Evolutionary conservation across 768 basidiomycete genomes (phyloP).

Genomic region (Russula dissimulans): DNA sequence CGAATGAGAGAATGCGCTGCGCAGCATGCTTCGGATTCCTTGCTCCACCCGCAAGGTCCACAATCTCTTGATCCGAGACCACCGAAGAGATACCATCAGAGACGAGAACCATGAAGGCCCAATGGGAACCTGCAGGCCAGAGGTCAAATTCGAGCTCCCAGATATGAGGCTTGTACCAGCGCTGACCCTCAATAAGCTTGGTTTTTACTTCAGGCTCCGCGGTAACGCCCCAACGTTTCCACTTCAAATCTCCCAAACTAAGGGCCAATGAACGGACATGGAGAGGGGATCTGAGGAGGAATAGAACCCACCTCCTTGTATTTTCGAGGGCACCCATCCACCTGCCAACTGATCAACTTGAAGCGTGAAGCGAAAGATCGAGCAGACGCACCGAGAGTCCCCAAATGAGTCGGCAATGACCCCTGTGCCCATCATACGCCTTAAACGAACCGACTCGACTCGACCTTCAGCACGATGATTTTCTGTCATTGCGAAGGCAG

Average conservation of each 20-base stretch:
- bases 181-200: slow-evolving; percentile 63
- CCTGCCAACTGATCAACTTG: slow-evolving; percentile 22
- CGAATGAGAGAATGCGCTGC: slow-evolving; percentile 69
- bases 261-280: not conserved
- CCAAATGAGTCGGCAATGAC: slow-evolving; percentile 92
- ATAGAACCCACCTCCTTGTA: slow-evolving; percentile 64
- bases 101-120: slow-evolving; percentile 81
- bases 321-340: slow-evolving; percentile 96
- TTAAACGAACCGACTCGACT: slow-evolving; percentile 73
- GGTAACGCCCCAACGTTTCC: slow-evolving; percentile 85
- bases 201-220: slow-evolving; percentile 84
- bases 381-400: slow-evolving; percentile 58
- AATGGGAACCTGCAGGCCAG: slow-evolving; percentile 52
- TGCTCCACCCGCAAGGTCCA: slow-evolving; percentile 74
- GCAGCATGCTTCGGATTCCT: slow-evolving; percentile 74
- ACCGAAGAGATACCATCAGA: slow-evolving; percentile 91
- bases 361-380: no score
- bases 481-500: slow-evolving; percentile 82
- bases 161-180: not conserved
- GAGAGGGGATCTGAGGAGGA: slow-evolving; percentile 6
- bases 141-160: not conserved
- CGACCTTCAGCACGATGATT: slow-evolving; percentile 91
- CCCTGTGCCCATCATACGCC: slow-evolving; percentile 84
- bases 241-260: slow-evolving; percentile 84
- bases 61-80: slow-evolving; percentile 89